Evolutionary conservation across 2,329 filamentous ascomycete genomes (phyloP), one percentile per base, ranked within the genome.

Genomic region (Pseudocercospora musae): DNA sequence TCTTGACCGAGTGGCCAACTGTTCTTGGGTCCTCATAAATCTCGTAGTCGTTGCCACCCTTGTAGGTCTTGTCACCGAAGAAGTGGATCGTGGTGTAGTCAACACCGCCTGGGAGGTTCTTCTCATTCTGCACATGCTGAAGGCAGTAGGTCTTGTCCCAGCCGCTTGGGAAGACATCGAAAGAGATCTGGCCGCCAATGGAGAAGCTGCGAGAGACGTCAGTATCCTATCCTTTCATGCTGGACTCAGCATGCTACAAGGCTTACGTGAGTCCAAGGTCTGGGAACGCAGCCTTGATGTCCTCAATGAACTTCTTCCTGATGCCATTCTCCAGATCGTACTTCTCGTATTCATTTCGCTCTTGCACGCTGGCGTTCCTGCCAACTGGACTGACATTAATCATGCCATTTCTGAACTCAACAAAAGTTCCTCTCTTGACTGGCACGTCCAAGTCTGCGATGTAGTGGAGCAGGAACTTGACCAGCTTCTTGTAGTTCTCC

Each of bases 81-180:
- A 98, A 98, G 83, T 98, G 95, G 70, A 98, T 89, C 49, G 86
- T 94, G 70, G 87, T 91, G 83, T 94, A 98, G 23, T 87, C 80
- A 66, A 96, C 81, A 66, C 89, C 88, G 72, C 86, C 88, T 44
- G 84, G 82, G 76, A 77, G 68, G 18, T 78, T 75, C 72, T 89
- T 88, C 77, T 97, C 93, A 67, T 84, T 84, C 80, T 95, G 91
- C 65, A 98, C 82, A 78, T 97, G 93, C 71, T 86, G 82, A 69
- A 98, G 83, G 81, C 93, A 97, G 84, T 96, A 99, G 9, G 91
- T 96, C 87, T 98, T 99, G 81, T 99, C 95, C 95, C 95, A 99
- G 74, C 95, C 95, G 2, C 82, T 86, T 67, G 95, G 95, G 85
- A 99, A 99, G 72, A 98, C 90, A 75, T 99, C 95, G 78, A 99